A percentile compares a stretch with the other conserved stretches of the same genome.
phyloP scores from a whole-genome alignment of 345 rosid genomes.

The Eucalyptus cloeziana region DNA sequence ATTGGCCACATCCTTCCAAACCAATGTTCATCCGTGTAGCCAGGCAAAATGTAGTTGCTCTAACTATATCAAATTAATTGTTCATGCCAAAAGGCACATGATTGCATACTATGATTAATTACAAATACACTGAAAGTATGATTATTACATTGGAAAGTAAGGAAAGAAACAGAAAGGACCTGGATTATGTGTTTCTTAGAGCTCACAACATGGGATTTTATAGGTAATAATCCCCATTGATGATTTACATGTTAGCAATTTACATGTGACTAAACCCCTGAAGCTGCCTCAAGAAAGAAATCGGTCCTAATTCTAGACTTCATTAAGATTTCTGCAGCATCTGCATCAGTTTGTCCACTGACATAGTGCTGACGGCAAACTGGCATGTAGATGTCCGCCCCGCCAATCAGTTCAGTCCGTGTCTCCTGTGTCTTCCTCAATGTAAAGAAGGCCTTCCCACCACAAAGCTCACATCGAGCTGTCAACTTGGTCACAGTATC shows the following conservation, averaged over 20 bases:
- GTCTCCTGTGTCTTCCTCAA: conserved; percentile 56
- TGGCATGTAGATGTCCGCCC: conserved; percentile 82
- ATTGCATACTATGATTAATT: background rate
- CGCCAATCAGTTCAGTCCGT: conserved; percentile 60
- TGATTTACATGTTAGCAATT: background rate
- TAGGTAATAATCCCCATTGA: background rate
- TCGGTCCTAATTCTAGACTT: conserved; percentile 14
- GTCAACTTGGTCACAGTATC: conserved; percentile 70
- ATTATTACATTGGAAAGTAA: background rate
- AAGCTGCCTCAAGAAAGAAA: conserved; percentile 8
- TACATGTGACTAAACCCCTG: background rate
- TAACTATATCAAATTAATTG: background rate
- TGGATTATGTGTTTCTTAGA: background rate
- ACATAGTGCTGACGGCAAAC: conserved; percentile 79
- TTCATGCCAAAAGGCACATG: background rate
- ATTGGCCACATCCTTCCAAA: background rate
- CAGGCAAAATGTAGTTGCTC: background rate
- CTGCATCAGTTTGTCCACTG: conserved; percentile 25
- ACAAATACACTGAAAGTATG: background rate
- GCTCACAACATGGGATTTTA: background rate
- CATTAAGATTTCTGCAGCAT: conserved; percentile 14
- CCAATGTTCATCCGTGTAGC: background rate
- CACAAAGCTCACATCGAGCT: conserved; percentile 78
- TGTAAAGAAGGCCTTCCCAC: conserved; percentile 71
- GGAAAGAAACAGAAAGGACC: background rate